Evolutionary conservation across 1,284 basidiomycete genomes (phyloP), one percentile per base, ranked within the genome.

Genomic region (Somion occarium): DNA sequence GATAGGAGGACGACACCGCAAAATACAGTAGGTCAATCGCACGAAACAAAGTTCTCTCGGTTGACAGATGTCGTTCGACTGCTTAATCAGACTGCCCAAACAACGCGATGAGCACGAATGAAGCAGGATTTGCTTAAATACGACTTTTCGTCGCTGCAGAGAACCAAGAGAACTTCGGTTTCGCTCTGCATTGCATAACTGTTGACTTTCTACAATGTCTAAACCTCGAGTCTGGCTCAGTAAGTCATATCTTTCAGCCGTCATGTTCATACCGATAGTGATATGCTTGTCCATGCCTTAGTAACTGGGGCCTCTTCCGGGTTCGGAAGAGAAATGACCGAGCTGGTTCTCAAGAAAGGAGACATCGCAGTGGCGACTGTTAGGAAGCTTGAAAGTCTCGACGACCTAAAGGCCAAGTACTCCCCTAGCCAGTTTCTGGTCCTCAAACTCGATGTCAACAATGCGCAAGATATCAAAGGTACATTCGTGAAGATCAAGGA

Each of bases 371-470:
- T 67, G 27, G 64, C 67, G 2, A 69, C 66, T 0, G 59, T 67
- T 4, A 62, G 68, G 9, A 62, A 54, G 2, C 66, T 65, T 1
- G 41, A 59, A 5, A 54, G 53, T 0, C 61, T 68, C 9, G 49
- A 49, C 12, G 53, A 56, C 19, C 65, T 69, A 37, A 34, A 45
- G 20, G 38, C 51, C 2, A 46, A 55, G 30, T 58, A 61, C 44
- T 13, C 57, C 7, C 9, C 46, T 1, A 44, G 52, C 24, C 53
- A 59, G 20, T 66, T 78, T 2, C 62, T 75, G 19, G 60, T 71
- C 15, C 50, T 72, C 46, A 60, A 65, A 44, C 52, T 75, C 22
- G 75, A 78, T 55, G 72, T 76, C 46, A 70, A 62, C 26, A 54
- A 64, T 2, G 51, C 41, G 38, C 58, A 50, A 13, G 62, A 70